Conservation (phyloP, 495 filamentous ascomycete species). For the Xylaria bambusicola region DNA sequence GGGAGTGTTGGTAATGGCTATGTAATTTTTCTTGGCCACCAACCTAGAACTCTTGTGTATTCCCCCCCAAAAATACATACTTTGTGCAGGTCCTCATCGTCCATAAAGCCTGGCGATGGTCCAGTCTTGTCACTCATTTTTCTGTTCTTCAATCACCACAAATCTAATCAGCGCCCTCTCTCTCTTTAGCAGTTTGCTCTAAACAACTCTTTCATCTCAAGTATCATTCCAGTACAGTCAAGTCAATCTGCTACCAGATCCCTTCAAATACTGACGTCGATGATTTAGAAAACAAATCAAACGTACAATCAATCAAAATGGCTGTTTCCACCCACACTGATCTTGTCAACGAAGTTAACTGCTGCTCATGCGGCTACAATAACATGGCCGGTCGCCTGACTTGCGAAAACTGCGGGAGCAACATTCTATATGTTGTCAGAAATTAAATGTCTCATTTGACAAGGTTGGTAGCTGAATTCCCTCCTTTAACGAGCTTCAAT, state of each 20-base stretch:
- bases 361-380: conserved; percentile 12
- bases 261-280: conserved; percentile 2
- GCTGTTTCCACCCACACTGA: conserved; percentile 1
- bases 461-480: conserved; percentile 4
- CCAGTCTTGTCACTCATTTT: background rate
- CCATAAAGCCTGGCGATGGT: background rate
- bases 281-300: conserved; percentile 4
- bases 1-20: background rate
- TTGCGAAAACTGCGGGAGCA: conserved; percentile 1
- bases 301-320: conserved; percentile 5
- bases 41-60: background rate
- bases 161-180: background rate
- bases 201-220: background rate
- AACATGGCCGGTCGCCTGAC: conserved; percentile 8
- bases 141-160: conserved; percentile 3
- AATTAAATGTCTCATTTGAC: background rate
- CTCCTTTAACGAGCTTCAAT: conserved; percentile 1
- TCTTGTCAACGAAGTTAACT: conserved; percentile 13
- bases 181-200: background rate
- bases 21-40: background rate
- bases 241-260: background rate
- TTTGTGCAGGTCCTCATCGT: background rate
- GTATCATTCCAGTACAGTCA: conserved; percentile 1
- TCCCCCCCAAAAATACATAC: background rate
- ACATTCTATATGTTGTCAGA: background rate